Conservation (phyloP, 1,284 basidiomycete species). For the Exsudoporus floridanus region DNA sequence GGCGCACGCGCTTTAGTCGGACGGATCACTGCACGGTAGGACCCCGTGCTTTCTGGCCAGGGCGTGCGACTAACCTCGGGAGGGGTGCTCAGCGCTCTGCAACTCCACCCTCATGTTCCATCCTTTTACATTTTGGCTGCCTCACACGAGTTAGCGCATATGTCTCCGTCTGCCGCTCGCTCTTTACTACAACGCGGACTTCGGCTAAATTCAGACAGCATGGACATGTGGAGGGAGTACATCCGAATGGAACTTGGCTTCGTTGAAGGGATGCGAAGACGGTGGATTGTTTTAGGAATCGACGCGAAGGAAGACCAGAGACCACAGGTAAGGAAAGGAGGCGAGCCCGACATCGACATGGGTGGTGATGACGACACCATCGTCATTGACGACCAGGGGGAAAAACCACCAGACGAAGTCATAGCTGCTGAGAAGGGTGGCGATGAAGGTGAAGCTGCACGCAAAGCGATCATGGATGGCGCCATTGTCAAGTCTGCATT, state of each 20-base stretch:
- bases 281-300: constrained; percentile 81
- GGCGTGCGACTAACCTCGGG: constrained; percentile 6
- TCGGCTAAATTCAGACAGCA: constrained; percentile 68
- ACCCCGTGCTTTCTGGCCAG: constrained; percentile 1
- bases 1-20: constrained; percentile 81
- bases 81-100: constrained; percentile 62
- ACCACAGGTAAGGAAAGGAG: constrained; percentile 23
- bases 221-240: constrained; percentile 84
- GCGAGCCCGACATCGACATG: constrained; percentile 21
- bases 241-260: constrained; percentile 91
- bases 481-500: constrained; percentile 72
- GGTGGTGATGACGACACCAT: constrained; percentile 25
- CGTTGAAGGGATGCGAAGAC: constrained; percentile 76
- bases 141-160: constrained; percentile 78
- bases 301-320: constrained; percentile 32
- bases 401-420: constrained; percentile 26
- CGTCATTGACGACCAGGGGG: constrained; percentile 23
- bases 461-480: constrained; percentile 64
- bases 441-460: constrained; percentile 49
- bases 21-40: constrained; percentile 72
- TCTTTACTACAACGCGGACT: constrained; percentile 85
- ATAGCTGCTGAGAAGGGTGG: constrained; percentile 35
- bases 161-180: constrained; percentile 80
- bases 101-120: constrained; percentile 80
- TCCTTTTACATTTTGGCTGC: constrained; percentile 86